Base-by-base conservation (phyloP, 495 filamentous ascomycete species). In the Sporormia fimetaria region DNA sequence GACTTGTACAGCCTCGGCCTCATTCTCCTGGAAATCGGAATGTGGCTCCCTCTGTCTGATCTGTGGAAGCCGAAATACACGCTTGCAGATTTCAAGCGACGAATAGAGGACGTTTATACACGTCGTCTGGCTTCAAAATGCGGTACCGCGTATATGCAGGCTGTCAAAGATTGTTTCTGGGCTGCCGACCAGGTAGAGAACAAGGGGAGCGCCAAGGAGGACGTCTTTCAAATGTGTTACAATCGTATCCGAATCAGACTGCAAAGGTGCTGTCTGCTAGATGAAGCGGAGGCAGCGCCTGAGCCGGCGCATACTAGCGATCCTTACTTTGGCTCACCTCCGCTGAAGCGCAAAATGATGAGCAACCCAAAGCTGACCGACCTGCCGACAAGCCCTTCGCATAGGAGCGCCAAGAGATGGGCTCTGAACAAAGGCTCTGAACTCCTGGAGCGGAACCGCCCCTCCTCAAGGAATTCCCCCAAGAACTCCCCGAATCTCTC, bases 1-100 rank as follows among this genome's bases (percentile, higher is more conserved):
- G 87, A 95, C 52, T 67, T 93, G 0, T 94, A 92, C 56, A 81
- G 83, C 3, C 64, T 95, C 2, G 86, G 83, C 24, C 71, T 94
- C 51, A 67, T 94, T 9, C 66, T 95, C 8, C 61, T 94, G 21
- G 87, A 92, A 40, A 79, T 95, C 42, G 87, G 87, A 18, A 67
- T 94, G 1, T 95, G 87, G 87, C 76, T 74, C n/a, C 77, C 81
- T 2, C 67, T 93, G 25, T 70, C 71, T 39, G 71, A 71, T 22
- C 53, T 80, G 12, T 80, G 72, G 73, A 81, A 81, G 51, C 58
- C 70, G 51, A 78, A 77, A 51, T 81, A 81, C 56, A 68, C 68
- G 33, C 67, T 69, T 9, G 61, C 63, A n/a, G 70, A 73, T 56
- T 80, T 80, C 63, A 77, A 78, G 49, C 62, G 67, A 15, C 65